These are phyloP conservation scores for Rhynchosporium graminicola DNA, from an alignment of 2,329 filamentous ascomycete genomes.

Conservation along the genomic window DNA sequence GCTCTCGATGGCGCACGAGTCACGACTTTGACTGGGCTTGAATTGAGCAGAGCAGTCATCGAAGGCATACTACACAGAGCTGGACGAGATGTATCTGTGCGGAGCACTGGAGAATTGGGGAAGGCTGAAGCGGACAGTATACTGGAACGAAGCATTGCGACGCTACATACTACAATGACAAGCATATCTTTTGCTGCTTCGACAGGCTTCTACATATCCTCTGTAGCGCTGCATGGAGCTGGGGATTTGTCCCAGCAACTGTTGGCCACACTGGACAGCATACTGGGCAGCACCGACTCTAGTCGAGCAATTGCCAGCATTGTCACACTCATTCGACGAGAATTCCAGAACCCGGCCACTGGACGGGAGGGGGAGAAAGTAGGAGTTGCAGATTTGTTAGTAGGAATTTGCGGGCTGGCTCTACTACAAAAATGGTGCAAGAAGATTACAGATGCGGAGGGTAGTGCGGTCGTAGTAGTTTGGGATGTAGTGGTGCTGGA, in stretches of 20 bases:
- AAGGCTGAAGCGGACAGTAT: slow-evolving; percentile 56
- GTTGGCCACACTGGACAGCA: slow-evolving; percentile 60
- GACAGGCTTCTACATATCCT: slow-evolving; percentile 60
- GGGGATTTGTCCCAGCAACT: slow-evolving; percentile 60
- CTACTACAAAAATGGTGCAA: slow-evolving; percentile 61
- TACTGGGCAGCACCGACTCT: slow-evolving; percentile 69
- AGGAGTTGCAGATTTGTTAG: slow-evolving; percentile 59
- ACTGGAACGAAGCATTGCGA: slow-evolving; percentile 57
- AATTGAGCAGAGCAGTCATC: slow-evolving; percentile 43
- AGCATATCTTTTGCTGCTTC: slow-evolving; percentile 62
- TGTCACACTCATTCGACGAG: slow-evolving; percentile 61
- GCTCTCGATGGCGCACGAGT: slow-evolving; percentile 42
- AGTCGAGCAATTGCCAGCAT: slow-evolving; percentile 68
- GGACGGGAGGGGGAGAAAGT: slow-evolving; percentile 60
- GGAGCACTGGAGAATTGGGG: slow-evolving; percentile 45
- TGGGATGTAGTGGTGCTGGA: slow-evolving; percentile 68
- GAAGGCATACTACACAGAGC: slow-evolving; percentile 43
- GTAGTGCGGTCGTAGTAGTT: slow-evolving; percentile 56
- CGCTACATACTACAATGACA: slow-evolving; percentile 58
- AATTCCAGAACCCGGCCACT: slow-evolving; percentile 64
- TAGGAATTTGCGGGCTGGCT: slow-evolving; percentile 61
- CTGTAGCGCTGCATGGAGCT: slow-evolving; percentile 54
- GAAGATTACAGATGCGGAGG: slow-evolving; percentile 53
- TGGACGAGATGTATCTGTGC: slow-evolving; percentile 40
- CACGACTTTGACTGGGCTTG: slow-evolving; percentile 43